A percentile compares a stretch with the other conserved stretches of the same genome.
These are phyloP conservation scores for Cladophialophora yegresii DNA, from an alignment of 2,329 filamentous ascomycete genomes.

Conservation along the genomic window DNA sequence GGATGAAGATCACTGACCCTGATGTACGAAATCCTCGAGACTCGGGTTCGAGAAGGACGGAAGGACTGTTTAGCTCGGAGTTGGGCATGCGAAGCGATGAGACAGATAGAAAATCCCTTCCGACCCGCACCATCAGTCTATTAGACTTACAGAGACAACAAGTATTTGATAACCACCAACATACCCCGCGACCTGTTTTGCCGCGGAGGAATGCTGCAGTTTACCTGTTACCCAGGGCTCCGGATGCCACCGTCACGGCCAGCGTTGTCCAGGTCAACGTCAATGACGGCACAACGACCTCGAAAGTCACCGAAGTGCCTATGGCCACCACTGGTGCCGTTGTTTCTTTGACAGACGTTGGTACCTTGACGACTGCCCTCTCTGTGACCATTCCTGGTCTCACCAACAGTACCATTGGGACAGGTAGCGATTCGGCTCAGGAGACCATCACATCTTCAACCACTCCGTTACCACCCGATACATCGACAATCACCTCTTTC, in stretches of 20 bases:
- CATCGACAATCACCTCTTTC: constrained; percentile 13
- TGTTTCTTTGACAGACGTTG: constrained; percentile 30
- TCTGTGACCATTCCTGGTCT: constrained; percentile 29
- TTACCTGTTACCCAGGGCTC: constrained; percentile 29
- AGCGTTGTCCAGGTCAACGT: constrained; percentile 34
- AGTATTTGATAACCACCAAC: constrained; percentile 25
- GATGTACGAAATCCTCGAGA: constrained; percentile 33
- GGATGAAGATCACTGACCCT: constrained; percentile 33
- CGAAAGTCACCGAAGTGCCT: constrained; percentile 30
- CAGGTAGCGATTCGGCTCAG: constrained; percentile 17
- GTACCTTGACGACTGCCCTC: constrained; percentile 15
- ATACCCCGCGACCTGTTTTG: constrained; percentile 16
- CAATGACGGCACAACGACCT: constrained; percentile 32
- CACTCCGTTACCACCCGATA: constrained; percentile 8
- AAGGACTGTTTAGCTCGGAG: constrained; percentile 34
- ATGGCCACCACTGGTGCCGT: constrained; percentile 27
- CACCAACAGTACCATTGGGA: constrained; percentile 8
- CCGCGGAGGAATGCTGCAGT: constrained; percentile 27
- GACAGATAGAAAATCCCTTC: constrained; percentile 7
- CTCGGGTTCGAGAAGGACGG: constrained; percentile 30
- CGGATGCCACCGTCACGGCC: constrained; percentile 34
- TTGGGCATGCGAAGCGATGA: constrained; percentile 29
- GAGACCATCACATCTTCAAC: constrained; percentile 22
- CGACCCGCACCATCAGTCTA: constrained; percentile 31
- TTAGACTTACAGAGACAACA: constrained; percentile 32